phyloP scores from a whole-genome alignment of 23 red algal genomes.

The Gracilaria gracilis region DNA sequence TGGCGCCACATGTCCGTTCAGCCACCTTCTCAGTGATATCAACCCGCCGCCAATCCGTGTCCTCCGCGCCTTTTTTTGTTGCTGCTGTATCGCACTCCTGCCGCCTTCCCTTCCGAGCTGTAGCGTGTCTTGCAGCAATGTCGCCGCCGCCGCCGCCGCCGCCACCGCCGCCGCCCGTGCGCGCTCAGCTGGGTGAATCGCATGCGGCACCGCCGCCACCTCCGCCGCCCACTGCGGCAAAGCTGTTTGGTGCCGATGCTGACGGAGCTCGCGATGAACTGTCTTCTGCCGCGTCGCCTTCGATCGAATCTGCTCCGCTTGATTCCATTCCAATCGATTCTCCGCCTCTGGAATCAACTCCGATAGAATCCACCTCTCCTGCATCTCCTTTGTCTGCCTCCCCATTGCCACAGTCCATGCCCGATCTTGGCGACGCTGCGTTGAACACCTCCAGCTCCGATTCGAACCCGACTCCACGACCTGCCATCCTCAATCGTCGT shows the following conservation, averaged over 20 bases:
- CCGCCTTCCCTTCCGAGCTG: background rate
- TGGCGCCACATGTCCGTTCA: conserved; percentile 32
- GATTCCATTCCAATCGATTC: conserved; percentile 12
- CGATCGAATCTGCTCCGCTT: background rate
- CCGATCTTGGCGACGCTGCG: conserved; percentile 8
- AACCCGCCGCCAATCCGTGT: background rate
- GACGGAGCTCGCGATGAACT: background rate
- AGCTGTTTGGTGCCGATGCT: background rate
- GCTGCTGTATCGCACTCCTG: conserved; percentile 2
- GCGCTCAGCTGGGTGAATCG: background rate
- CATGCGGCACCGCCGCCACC: background rate
- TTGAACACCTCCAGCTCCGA: conserved; percentile 1
- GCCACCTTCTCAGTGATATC: conserved; percentile 14
- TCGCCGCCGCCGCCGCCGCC: conserved; percentile 26
- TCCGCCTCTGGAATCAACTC: background rate
- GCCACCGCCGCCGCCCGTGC: background rate
- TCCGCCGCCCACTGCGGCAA: background rate
- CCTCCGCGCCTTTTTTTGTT: conserved; percentile 1
- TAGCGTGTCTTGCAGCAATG: background rate
- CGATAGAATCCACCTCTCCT: conserved; percentile 2
- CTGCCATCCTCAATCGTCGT: conserved; percentile 31
- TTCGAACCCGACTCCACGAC: conserved; percentile 13
- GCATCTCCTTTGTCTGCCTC: conserved; percentile 15
- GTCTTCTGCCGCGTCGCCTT: background rate
- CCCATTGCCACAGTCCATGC: background rate